These are phyloP conservation scores for Haplographium delicatum DNA, from an alignment of 495 filamentous ascomycete genomes.

Conservation along the genomic window DNA sequence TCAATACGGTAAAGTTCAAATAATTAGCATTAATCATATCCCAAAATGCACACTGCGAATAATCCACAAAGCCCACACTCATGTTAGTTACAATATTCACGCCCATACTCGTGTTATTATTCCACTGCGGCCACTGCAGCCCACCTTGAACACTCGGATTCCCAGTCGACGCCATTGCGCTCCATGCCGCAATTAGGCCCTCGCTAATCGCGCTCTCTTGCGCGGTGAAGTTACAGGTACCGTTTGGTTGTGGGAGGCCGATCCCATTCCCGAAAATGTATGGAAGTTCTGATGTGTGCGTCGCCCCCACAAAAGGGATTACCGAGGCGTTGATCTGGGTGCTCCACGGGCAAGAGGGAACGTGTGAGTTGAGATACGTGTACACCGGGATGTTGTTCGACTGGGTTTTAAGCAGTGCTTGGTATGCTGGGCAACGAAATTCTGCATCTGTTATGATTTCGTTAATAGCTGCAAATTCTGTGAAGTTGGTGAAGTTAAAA, in stretches of 20 bases:
- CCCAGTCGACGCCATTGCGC: constrained; percentile 32
- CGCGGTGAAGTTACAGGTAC: constrained; percentile 30
- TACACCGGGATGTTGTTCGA: constrained; percentile 28
- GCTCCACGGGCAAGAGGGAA: constrained; percentile 31
- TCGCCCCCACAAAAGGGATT: constrained; percentile 23
- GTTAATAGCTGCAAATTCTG: constrained; percentile 5
- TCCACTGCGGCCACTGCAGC: constrained; percentile 29
- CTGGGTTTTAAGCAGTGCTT: constrained; percentile 19
- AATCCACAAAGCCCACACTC: constrained; percentile 27
- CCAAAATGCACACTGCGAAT: constrained; percentile 31
- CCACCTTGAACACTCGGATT: constrained; percentile 21
- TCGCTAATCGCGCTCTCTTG: constrained; percentile 29
- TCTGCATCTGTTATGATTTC: constrained; percentile 28
- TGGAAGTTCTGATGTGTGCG: constrained; percentile 37
- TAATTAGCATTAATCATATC: constrained; percentile 18
- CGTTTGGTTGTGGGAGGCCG: constrained; percentile 23
- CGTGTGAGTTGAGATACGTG: constrained; percentile 33
- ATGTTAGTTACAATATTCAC: constrained; percentile 28
- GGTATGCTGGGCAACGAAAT: constrained; percentile 30
- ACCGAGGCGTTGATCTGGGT: constrained; percentile 9
- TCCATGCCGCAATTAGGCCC: constrained; percentile 34
- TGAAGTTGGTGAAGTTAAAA: constrained; percentile 8
- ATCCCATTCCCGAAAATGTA: constrained; percentile 36
- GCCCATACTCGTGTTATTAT: constrained; percentile 20
- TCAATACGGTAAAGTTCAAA: background rate